Percentiles rank a stretch among this genome's conserved stretches.
Conservation (phyloP, 176 grass and related monocot species). For the Bothriochloa decipiens region DNA sequence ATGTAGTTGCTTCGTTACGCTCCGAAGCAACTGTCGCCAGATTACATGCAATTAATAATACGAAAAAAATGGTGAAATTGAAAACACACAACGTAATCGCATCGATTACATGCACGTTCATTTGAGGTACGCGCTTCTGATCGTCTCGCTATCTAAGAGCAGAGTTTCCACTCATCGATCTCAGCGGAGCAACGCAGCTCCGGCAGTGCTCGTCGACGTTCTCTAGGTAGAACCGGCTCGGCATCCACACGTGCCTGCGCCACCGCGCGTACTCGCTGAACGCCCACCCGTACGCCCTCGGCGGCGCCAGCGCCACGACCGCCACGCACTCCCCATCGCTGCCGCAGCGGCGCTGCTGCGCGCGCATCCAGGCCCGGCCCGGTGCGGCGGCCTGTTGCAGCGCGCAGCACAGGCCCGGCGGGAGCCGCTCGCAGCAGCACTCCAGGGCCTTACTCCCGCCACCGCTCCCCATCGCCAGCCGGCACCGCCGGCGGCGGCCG, state of each 20-base stretch:
- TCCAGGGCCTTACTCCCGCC: not conserved
- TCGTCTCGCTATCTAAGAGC: too few relatives aligned
- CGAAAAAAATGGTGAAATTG: too few relatives aligned
- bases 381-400: conserved; percentile 33
- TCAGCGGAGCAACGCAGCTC: too few relatives aligned
- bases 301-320: not conserved
- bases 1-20: too few relatives aligned
- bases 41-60: too few relatives aligned
- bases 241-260: conserved; percentile 42
- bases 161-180: too few relatives aligned
- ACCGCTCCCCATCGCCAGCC: not conserved
- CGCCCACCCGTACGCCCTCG: conserved; percentile 5
- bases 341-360: not conserved
- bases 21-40: too few relatives aligned
- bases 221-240: conserved; percentile 44
- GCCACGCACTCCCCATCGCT: rapidly evolving
- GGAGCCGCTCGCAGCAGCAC: conserved; percentile 44
- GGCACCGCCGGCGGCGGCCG: too few relatives aligned
- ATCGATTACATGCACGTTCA: too few relatives aligned
- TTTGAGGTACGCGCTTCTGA: too few relatives aligned
- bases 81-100: too few relatives aligned
- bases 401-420: conserved; percentile 7
- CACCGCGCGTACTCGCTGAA: conserved; percentile 42
- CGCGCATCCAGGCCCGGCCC: not conserved
- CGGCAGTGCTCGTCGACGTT: too few relatives aligned